A percentile compares a stretch with the other conserved stretches of the same genome.
These are phyloP conservation scores for Cyamopsis tetragonoloba DNA, from an alignment of 306 rosid genomes.

Conservation along the genomic window DNA sequence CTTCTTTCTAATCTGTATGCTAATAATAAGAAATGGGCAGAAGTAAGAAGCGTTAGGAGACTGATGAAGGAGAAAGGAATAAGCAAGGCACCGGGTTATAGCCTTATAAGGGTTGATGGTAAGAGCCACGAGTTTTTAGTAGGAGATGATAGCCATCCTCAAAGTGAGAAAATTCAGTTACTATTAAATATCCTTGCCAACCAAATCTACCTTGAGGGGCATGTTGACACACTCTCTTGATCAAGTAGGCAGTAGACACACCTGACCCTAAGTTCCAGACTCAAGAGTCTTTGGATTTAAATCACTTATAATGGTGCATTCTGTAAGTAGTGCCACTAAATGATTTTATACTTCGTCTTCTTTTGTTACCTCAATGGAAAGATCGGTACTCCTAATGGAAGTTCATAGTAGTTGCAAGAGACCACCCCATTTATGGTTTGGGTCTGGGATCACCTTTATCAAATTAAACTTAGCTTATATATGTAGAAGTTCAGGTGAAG, in stretches of 20 bases:
- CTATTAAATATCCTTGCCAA: conserved; percentile 47
- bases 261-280: conserved; percentile 4
- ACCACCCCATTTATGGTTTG: background rate
- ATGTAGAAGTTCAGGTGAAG: background rate
- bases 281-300: conserved; percentile 1
- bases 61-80: conserved; percentile 73
- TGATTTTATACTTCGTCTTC: background rate
- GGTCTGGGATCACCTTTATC: background rate
- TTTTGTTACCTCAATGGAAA: background rate
- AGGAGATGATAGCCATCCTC: conserved; percentile 59
- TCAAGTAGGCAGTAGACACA: conserved; percentile 12
- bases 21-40: conserved; percentile 59
- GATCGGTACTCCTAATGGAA: background rate
- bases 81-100: conserved; percentile 63
- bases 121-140: conserved; percentile 58
- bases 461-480: background rate
- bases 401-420: background rate
- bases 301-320: background rate
- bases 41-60: conserved; percentile 62
- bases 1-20: conserved; percentile 77
- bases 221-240: conserved; percentile 28
- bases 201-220: conserved; percentile 45
- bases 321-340: background rate
- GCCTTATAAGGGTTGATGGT: conserved; percentile 63
- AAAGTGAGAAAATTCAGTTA: conserved; percentile 42